Base-by-base conservation (phyloP, 148 eudicot genomes). In the Agrostemma githago region DNA sequence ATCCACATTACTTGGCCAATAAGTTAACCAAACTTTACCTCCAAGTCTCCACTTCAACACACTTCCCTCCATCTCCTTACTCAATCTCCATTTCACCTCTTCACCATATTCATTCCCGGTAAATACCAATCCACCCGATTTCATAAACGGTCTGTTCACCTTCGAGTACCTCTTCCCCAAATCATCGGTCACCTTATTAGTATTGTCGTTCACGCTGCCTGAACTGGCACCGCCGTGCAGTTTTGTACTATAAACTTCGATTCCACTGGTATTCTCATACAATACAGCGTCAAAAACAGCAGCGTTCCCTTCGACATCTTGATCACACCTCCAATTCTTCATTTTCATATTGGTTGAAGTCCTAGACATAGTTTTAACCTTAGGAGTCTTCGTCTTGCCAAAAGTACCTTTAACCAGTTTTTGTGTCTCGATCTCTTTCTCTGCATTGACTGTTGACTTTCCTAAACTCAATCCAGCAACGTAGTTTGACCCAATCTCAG, bases 21-120 rank as follows among this genome's bases (percentile, higher is more conserved):
- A 94, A 75, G 80, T 94, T 62, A 94, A 19, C 97, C 98, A 94
- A 67, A 88, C 66, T 71, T 84, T 79, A 9, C 89, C 88, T 38
- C 97, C 97, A 38, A 92, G 78, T 74, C 92, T 86, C 98, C 98
- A 95, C 76, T 85, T 95, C 84, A 95, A 77, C 79, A 92, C 93
- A 84, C 96, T 88, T 65, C 97, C 97, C 70, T 95, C 97, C 97
- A 90, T 90, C 43, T 90, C 96, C 66, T 85, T 91, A 74, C 81
- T 82, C 78, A 94, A 43, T 73, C 97, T 87, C 98, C 98, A 94
- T 59, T 79, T 88, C 15, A 89, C 91, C 15, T 83, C 88, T 53
- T 84, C 91, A 15, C 88, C 88, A 64, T 78, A 84, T 72, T 89
- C 93, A 8, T 82, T 82, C 7, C 87, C 81, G 0, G 83, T 83